Evolutionary conservation across 2,329 filamentous ascomycete species (phyloP).

Genomic region (Biscogniauxia mediterranea): DNA sequence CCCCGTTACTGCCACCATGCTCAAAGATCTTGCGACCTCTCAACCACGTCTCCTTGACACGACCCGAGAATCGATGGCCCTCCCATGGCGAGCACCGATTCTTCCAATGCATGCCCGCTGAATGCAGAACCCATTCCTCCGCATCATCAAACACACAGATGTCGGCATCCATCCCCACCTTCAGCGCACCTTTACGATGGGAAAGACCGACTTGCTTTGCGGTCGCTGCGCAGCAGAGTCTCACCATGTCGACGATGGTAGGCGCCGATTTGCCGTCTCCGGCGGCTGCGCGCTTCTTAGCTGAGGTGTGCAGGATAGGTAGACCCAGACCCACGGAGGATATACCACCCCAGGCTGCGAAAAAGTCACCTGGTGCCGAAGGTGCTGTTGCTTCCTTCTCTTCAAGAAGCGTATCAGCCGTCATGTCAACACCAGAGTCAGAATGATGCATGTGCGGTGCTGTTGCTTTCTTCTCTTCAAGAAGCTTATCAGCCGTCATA

Average conservation of each 20-base stretch:
- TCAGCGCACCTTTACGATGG: slow-evolving; percentile 76
- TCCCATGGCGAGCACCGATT: slow-evolving; percentile 93
- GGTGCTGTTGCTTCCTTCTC: slow-evolving; percentile 37
- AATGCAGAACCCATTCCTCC: slow-evolving; percentile 71
- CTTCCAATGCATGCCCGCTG: slow-evolving; percentile 86
- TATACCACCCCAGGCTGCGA: slow-evolving; percentile 94
- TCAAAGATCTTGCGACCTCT: slow-evolving; percentile 73
- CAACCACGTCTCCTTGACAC: slow-evolving; percentile 84
- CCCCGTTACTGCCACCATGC: slow-evolving; percentile 52
- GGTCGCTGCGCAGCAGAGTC: slow-evolving; percentile 83
- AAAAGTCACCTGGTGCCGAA: slow-evolving; percentile 74
- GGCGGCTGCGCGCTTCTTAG: slow-evolving; percentile 56
- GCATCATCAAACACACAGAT: slow-evolving; percentile 88
- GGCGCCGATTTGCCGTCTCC: slow-evolving; percentile 41
- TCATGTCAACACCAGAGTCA: slow-evolving; percentile 55
- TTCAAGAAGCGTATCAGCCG: slow-evolving; percentile 30
- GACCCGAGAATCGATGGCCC: slow-evolving; percentile 71
- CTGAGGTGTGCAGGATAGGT: slow-evolving; percentile 83
- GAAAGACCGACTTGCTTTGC: slow-evolving; percentile 83
- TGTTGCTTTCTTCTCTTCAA: slow-evolving; percentile 35
- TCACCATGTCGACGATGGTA: slow-evolving; percentile 74
- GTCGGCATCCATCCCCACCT: slow-evolving; percentile 82
- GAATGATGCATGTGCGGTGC: slow-evolving; percentile 43
- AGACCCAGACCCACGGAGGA: slow-evolving; percentile 90
- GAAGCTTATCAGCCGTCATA: slow-evolving; percentile 36